Percentiles rank a stretch among this genome's conserved stretches.
phyloP scores from a whole-genome alignment of 495 filamentous ascomycete genomes.

The Recurvomyces mirabilis region DNA sequence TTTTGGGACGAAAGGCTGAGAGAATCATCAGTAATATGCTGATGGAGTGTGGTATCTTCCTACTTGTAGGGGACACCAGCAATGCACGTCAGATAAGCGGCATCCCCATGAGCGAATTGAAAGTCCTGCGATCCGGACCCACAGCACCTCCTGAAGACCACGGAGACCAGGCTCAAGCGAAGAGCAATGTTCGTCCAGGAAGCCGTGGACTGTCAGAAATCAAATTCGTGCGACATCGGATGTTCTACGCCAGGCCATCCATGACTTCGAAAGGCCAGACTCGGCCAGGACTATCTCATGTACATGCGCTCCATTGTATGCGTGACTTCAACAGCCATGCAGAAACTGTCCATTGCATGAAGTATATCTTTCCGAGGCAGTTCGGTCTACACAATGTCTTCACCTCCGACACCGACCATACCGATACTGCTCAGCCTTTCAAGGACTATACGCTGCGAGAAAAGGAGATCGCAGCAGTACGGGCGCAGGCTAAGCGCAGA shows the following conservation, averaged over 20 bases:
- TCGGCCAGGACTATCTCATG: constrained; percentile 62
- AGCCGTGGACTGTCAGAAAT: constrained; percentile 35
- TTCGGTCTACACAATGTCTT: constrained; percentile 91
- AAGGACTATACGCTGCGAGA: constrained; percentile 79
- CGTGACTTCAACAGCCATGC: constrained; percentile 37
- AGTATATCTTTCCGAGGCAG: constrained; percentile 87
- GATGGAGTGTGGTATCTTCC: constrained; percentile 68
- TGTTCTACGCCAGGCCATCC: constrained; percentile 69
- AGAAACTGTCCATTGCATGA: constrained; percentile 64
- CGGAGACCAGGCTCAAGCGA: not conserved
- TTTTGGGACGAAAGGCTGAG: constrained; percentile 69
- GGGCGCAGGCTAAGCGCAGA: constrained; percentile 10
- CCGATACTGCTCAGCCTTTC: constrained; percentile 55
- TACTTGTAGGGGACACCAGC: constrained; percentile 44
- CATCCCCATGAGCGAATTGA: constrained; percentile 4
- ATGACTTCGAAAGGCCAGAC: constrained; percentile 56
- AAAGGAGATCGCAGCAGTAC: constrained; percentile 53
- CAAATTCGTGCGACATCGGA: constrained; percentile 66
- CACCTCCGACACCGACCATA: constrained; percentile 49
- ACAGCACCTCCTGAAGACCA: not conserved
- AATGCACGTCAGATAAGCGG: constrained; percentile 75
- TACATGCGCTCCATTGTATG: constrained; percentile 77
- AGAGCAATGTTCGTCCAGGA: constrained; percentile 1
- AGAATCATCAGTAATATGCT: constrained; percentile 71
- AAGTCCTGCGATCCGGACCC: constrained; percentile 3